Conservation (phyloP, 352 stramenopile genomes). For the Phytopythium montanum region DNA sequence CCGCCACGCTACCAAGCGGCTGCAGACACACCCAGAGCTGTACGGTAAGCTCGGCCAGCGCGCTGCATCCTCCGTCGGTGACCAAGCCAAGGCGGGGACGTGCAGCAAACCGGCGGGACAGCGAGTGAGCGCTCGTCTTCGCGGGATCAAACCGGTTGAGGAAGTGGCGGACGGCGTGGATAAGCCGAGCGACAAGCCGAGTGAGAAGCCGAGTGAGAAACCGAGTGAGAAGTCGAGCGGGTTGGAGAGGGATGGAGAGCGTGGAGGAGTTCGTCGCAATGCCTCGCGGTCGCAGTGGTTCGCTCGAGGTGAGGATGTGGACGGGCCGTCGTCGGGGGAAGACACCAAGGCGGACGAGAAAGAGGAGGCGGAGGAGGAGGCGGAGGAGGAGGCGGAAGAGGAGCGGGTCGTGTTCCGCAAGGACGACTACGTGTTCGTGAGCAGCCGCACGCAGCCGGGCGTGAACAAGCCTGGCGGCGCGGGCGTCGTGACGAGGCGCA, state of each 20-base stretch:
- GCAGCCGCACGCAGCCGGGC: conserved; percentile 61
- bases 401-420: conserved; percentile 38
- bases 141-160: conserved; percentile 37
- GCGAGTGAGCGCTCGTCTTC: conserved; percentile 33
- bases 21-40: conserved; percentile 42
- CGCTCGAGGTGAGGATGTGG: conserved; percentile 9
- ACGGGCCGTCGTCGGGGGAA: conserved; percentile 7
- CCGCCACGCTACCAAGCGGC: conserved; percentile 61
- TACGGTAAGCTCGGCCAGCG: conserved; percentile 32
- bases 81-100: background rate
- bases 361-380: background rate
- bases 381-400: background rate
- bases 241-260: background rate
- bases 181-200: background rate
- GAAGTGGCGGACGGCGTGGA: background rate
- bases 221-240: background rate
- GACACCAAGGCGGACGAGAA: conserved; percentile 7
- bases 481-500: conserved; percentile 38
- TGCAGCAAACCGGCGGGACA: conserved; percentile 16
- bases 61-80: background rate
- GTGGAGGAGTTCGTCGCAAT: background rate
- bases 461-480: conserved; percentile 80
- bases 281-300: conserved; percentile 32
- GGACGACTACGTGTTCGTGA: conserved; percentile 73
- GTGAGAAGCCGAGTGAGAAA: no score